Conservation (phyloP, 305 asterid species). For the Ilex paraguariensis region DNA sequence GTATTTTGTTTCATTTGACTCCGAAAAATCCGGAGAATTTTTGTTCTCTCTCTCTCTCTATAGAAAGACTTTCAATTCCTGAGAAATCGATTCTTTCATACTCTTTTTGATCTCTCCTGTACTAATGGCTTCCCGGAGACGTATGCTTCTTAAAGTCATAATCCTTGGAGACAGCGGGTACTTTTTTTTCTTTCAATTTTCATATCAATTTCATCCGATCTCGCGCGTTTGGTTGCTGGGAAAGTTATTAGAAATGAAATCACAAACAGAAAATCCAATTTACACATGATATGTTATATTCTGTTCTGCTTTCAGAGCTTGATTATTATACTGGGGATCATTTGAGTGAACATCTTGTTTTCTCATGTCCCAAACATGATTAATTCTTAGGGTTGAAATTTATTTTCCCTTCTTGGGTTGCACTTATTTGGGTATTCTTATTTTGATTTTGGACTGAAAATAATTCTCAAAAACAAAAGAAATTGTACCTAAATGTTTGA, state of each 20-base stretch:
- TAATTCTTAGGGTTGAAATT: no score
- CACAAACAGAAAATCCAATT: neutral
- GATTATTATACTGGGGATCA: no score
- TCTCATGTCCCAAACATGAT: no score
- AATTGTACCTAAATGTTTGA: neutral
- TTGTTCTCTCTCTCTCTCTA: no score
- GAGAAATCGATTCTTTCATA: no score
- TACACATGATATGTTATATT: neutral
- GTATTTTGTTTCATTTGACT: no score
- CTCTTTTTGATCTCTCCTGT: no score
- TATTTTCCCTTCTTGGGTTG: no score
- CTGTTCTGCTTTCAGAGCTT: neutral
- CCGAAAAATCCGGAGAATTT: no score
- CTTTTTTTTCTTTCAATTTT: constrained; percentile 1
- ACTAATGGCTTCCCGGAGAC: constrained; percentile 32
- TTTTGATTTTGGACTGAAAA: neutral
- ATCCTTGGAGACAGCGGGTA: constrained; percentile 46
- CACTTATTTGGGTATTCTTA: no score
- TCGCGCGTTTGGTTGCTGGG: neutral
- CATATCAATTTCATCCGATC: neutral
- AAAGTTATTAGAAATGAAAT: neutral
- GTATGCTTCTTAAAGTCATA: constrained; percentile 44
- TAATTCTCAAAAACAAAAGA: neutral
- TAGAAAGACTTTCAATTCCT: no score
- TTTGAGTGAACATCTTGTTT: no score